A percentile compares a stretch with the other conserved stretches of the same genome.
Evolutionary conservation across 192 early-diverging fungal genomes (phyloP).

Genomic region (Backusella australiensis): DNA sequence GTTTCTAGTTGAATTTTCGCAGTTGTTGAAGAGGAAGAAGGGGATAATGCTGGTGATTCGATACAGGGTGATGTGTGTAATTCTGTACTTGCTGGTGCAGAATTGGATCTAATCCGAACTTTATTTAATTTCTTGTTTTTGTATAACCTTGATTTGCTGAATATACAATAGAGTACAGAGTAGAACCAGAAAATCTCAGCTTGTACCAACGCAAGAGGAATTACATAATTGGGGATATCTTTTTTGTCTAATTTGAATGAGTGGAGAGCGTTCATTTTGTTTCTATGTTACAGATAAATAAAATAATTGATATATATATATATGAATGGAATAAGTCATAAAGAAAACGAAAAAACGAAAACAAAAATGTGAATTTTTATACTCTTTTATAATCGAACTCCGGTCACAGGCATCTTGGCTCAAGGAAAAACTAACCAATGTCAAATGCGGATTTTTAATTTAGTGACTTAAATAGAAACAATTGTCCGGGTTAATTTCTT

Average conservation of each 20-base stretch:
- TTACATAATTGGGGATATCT: neutral
- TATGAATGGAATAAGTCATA: neutral
- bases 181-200: conserved; percentile 7
- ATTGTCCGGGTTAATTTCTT: conserved; percentile 4
- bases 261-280: neutral
- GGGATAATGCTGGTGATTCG: neutral
- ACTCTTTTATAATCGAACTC: neutral
- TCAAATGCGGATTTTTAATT: neutral
- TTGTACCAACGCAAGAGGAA: conserved; percentile 8
- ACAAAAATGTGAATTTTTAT: neutral
- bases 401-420: neutral
- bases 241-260: conserved; percentile 4
- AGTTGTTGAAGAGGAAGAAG: neutral
- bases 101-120: neutral
- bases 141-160: neutral
- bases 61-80: no score
- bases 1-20: neutral
- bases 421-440: neutral
- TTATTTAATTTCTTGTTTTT: neutral
- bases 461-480: neutral
- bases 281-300: neutral
- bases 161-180: conserved; percentile 6
- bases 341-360: neutral
- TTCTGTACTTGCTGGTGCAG: neutral
- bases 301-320: neutral